phyloP scores from a whole-genome alignment of 2,329 filamentous ascomycete species.

The Zymoseptoria brevis region DNA sequence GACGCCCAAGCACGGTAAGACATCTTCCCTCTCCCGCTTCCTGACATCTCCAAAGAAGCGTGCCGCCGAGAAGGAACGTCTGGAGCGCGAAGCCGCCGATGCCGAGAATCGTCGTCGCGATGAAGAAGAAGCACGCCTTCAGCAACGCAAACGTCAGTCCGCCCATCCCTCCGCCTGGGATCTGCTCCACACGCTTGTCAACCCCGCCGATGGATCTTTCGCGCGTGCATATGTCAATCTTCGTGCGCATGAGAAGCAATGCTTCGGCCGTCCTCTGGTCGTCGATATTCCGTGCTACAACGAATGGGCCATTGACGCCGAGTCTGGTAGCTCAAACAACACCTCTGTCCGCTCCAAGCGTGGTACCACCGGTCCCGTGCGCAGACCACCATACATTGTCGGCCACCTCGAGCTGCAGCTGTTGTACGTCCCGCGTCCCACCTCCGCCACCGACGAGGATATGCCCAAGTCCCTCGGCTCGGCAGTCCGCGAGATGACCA shows the following conservation, averaged over 20 bases:
- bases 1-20: constrained; percentile 58
- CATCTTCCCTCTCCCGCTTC: constrained; percentile 82
- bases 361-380: constrained; percentile 53
- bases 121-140: constrained; percentile 31
- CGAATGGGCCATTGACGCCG: constrained; percentile 91
- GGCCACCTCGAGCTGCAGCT: constrained; percentile 91
- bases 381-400: constrained; percentile 86
- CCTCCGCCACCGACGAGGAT: constrained; percentile 78
- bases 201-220: constrained; percentile 82
- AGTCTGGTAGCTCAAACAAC: constrained; percentile 55
- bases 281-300: constrained; percentile 95
- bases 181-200: constrained; percentile 75
- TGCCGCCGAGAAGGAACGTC: constrained; percentile 75
- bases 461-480: constrained; percentile 99
- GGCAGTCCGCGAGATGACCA: constrained; percentile 85
- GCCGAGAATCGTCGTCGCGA: constrained; percentile 37
- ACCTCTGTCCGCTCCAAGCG: constrained; percentile 82
- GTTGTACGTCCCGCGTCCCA: constrained; percentile 87
- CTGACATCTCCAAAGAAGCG: constrained; percentile 95
- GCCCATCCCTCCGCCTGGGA: constrained; percentile 72
- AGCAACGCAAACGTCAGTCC: constrained; percentile 46
- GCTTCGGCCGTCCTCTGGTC: constrained; percentile 79
- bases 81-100: constrained; percentile 74
- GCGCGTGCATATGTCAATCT: constrained; percentile 88
- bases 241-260: constrained; percentile 81